Conservation (phyloP, 2,329 filamentous ascomycete genomes). For the Chalaropsis thielavioides region DNA sequence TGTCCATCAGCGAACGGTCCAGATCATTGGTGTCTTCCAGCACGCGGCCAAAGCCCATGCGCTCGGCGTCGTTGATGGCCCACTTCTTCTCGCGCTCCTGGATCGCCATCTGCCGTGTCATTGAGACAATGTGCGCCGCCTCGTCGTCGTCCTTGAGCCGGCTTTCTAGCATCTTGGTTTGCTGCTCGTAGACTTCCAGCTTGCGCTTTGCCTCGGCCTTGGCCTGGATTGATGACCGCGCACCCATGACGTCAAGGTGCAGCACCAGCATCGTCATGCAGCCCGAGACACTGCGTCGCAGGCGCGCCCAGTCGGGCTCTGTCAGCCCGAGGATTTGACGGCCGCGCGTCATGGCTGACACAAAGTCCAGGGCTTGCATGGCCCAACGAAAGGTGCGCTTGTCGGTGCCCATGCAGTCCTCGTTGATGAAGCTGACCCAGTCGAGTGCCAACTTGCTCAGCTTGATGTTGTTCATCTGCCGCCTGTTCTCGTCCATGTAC, state of each 20-base stretch:
- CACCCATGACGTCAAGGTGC: constrained; percentile 98
- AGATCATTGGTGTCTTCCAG: constrained; percentile 92
- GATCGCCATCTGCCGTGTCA: constrained; percentile 60
- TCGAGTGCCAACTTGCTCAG: constrained; percentile 85
- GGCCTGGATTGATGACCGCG: constrained; percentile 79
- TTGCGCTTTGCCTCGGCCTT: constrained; percentile 76
- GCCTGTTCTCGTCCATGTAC: constrained; percentile 89
- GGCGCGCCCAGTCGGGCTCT: constrained; percentile 68
- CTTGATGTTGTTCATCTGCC: constrained; percentile 94
- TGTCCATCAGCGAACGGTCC: constrained; percentile 81
- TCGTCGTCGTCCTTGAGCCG: constrained; percentile 63
- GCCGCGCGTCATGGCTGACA: constrained; percentile 92
- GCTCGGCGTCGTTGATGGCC: constrained; percentile 66
- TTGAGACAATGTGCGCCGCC: constrained; percentile 57
- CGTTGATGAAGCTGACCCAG: constrained; percentile 96
- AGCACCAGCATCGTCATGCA: constrained; percentile 97
- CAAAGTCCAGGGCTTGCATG: constrained; percentile 85
- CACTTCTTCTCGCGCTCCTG: constrained; percentile 63
- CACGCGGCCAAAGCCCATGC: constrained; percentile 77
- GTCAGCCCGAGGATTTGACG: constrained; percentile 84
- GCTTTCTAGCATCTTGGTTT: constrained; percentile 64
- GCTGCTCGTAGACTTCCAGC: constrained; percentile 60
- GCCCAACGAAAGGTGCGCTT: constrained; percentile 96
- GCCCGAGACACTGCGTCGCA: constrained; percentile 80
- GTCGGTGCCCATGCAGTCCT: constrained; percentile 88